Base-by-base conservation (phyloP, 441 rosid genomes). In the Gossypium schwendimanii region DNA sequence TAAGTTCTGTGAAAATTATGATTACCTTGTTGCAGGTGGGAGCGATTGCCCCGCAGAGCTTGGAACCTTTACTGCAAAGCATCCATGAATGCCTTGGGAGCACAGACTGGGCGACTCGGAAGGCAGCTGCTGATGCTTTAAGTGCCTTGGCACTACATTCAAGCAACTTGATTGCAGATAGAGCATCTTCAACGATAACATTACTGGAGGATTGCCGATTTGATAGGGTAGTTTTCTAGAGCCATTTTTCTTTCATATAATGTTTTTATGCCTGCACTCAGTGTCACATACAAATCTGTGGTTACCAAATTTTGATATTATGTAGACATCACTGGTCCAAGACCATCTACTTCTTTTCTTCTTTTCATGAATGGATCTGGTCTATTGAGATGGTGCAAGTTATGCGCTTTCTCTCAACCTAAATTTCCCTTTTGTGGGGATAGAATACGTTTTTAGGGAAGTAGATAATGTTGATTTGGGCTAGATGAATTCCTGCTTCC, bases 21-120 rank as follows among this genome's bases (percentile, higher is more conserved):
- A 63, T 73, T 28, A 31, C 9, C 55, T 76, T 76, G 65, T 73
- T 84, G 77, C 89, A 96, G 98, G 97, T 86, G 53, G 97, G 93
- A 80, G 96, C 97, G 49, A 85, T 96, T 84, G 87, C 92, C 72
- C 98, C 91, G 15, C 97, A 85, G 76, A 90, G 91, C 78, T 77
- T 93, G 77, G 97, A 89, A 20, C 75, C 89, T 39, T 83, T 96
- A 84, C 81, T 96, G 79, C 92, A 93, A 78, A 85, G 84, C 73
- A 89, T 93, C 69, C 94, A 88, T 75, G 97, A 88, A 14, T 93
- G 97, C 80, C 89, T 96, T 73, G 89, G 92, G 57, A 96, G 93
- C 84, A 77, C 97, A 71, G 99, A 96, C 84, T 96, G 98, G 98
- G 94, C 85, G 4, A 91, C 97, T 21, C 93, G 98, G 24, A 96